phyloP scores from a whole-genome alignment of 2,329 filamentous ascomycete genomes.

The Zymoseptoria pseudotritici region DNA sequence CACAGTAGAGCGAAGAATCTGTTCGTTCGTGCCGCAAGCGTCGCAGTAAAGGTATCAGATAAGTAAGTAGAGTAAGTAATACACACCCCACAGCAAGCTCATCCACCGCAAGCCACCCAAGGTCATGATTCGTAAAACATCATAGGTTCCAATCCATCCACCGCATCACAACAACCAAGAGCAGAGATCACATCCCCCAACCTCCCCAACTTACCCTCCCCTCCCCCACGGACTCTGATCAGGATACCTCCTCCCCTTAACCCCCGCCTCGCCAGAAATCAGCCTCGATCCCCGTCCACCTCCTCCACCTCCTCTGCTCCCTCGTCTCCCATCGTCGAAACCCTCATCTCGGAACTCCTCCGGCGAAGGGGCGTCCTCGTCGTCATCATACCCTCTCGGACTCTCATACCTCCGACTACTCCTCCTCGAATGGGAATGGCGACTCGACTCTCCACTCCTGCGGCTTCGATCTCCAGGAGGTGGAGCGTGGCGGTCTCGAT shows the following conservation, averaged over 20 bases:
- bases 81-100: no score
- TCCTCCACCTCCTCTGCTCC: neutral
- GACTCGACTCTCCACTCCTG: neutral
- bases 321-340: no score
- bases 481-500: neutral
- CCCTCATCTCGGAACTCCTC: no score
- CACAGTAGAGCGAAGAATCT: no score
- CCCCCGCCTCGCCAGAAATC: constrained; percentile 12
- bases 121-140: no score
- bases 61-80: no score
- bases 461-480: constrained; percentile 2
- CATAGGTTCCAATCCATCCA: no score
- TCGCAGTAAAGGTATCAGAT: no score
- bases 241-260: constrained; percentile 9
- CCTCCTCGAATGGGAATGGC: neutral
- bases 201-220: neutral
- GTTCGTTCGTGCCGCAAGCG: no score
- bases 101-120: no score
- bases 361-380: neutral
- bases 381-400: neutral
- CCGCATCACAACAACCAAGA: no score
- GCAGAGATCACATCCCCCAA: neutral
- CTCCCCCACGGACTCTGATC: constrained; percentile 4
- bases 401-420: neutral
- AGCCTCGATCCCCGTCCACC: constrained; percentile 16